These are phyloP conservation scores for Neonectria neomacrospora DNA, from an alignment of 2,329 filamentous ascomycete genomes.

Conservation along the genomic window DNA sequence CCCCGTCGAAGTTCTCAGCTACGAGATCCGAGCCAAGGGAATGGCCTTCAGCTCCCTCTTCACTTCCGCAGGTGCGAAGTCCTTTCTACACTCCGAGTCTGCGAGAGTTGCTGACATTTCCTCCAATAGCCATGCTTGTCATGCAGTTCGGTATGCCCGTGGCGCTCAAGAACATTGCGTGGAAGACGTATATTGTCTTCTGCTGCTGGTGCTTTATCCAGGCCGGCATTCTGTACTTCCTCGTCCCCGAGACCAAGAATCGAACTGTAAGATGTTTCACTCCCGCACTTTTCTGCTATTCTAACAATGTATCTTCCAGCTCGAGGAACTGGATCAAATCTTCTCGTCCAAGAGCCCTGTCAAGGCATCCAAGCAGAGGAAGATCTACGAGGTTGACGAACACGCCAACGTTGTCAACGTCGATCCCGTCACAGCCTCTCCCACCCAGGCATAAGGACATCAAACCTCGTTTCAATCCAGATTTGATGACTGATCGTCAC, in stretches of 20 bases:
- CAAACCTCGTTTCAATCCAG: not conserved
- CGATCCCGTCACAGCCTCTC: constrained; percentile 14
- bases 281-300: fast-evolving
- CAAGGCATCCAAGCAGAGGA: constrained; percentile 36
- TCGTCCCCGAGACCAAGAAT: constrained; percentile 63
- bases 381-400: constrained; percentile 34
- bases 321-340: constrained; percentile 41
- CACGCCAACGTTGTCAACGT: constrained; percentile 37
- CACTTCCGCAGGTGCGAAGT: constrained; percentile 52
- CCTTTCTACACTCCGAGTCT: not conserved
- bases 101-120: not conserved
- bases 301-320: constrained; percentile 12
- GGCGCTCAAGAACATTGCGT: constrained; percentile 60
- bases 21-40: constrained; percentile 66
- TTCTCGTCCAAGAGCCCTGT: constrained; percentile 37
- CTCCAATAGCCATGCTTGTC: constrained; percentile 33
- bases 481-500: not conserved
- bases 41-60: constrained; percentile 62
- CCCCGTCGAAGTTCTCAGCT: constrained; percentile 63
- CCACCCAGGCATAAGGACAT: constrained; percentile 16
- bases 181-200: constrained; percentile 66
- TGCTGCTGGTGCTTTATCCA: constrained; percentile 57
- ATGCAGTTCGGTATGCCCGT: constrained; percentile 60
- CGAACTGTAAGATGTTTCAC: constrained; percentile 49
- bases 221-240: constrained; percentile 57